These are phyloP conservation scores for Paecilomyces dactylethromorphus DNA, from an alignment of 2,329 filamentous ascomycete species.

Conservation along the genomic window DNA sequence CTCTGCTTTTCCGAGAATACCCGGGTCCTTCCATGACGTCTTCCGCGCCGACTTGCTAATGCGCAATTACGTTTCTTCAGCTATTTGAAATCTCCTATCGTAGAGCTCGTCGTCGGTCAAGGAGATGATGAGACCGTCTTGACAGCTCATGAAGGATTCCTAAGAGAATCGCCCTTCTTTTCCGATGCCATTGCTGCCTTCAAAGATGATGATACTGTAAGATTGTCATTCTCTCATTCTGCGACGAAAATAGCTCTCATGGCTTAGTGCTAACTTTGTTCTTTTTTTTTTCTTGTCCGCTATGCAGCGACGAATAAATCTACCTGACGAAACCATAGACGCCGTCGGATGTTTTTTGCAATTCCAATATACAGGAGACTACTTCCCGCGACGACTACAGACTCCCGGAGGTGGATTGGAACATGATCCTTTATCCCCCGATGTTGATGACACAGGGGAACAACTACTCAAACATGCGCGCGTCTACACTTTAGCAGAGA, in stretches of 20 bases:
- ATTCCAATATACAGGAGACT: constrained; percentile 78
- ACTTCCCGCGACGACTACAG: constrained; percentile 62
- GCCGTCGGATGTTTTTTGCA: constrained; percentile 74
- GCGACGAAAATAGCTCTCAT: not conserved
- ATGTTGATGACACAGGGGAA: constrained; percentile 68
- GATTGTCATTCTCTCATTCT: constrained; percentile 18
- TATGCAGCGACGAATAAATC: constrained; percentile 59
- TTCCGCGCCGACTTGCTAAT: not conserved
- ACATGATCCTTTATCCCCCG: constrained; percentile 57
- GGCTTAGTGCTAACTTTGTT: not conserved
- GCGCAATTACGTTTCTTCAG: constrained; percentile 11
- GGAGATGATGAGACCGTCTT: constrained; percentile 58
- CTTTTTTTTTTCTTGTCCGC: not conserved
- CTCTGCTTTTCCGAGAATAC: not conserved
- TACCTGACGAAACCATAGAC: constrained; percentile 62
- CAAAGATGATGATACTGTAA: constrained; percentile 53
- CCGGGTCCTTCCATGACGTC: not conserved
- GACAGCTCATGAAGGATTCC: constrained; percentile 71
- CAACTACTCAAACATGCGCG: constrained; percentile 84
- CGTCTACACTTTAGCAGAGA: constrained; percentile 82
- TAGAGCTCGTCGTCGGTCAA: constrained; percentile 60
- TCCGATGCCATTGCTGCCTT: constrained; percentile 57
- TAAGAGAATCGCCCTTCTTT: constrained; percentile 71
- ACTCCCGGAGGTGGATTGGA: constrained; percentile 63
- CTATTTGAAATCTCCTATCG: constrained; percentile 63